A percentile compares a stretch with the other conserved stretches of the same genome.
These are phyloP conservation scores for Geopyxis carbonaria DNA, from an alignment of 495 filamentous ascomycete species.

Conservation along the genomic window DNA sequence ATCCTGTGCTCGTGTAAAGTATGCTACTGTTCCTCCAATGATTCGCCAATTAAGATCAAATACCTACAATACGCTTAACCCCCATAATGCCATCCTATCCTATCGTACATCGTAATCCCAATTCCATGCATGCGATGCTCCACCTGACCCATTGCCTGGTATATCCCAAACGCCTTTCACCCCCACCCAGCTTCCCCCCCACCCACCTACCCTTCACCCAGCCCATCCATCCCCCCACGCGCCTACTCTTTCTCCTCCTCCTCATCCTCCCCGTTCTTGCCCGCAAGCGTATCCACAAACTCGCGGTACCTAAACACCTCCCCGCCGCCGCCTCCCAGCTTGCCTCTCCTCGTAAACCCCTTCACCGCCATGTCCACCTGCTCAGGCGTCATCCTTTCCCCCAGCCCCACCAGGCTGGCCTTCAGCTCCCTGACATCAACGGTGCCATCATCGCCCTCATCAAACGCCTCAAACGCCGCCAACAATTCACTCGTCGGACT, in stretches of 20 bases:
- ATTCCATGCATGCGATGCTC: too few relatives aligned
- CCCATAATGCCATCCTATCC: too few relatives aligned
- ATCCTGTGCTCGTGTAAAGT: too few relatives aligned
- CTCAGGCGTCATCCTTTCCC: slow-evolving; percentile 48
- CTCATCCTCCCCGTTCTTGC: slow-evolving; percentile 29
- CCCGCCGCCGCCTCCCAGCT: slow-evolving; percentile 27
- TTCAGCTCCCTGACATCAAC: slow-evolving; percentile 68
- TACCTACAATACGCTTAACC: too few relatives aligned
- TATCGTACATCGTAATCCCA: too few relatives aligned
- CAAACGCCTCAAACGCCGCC: slow-evolving; percentile 83
- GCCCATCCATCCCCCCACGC: background rate
- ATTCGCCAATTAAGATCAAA: too few relatives aligned
- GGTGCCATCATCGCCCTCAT: slow-evolving; percentile 87
- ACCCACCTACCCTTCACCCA: background rate
- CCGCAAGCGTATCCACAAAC: slow-evolving; percentile 48
- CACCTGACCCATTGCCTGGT: too few relatives aligned
- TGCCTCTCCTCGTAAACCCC: slow-evolving; percentile 64
- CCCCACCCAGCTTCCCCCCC: too few relatives aligned
- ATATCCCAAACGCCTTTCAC: too few relatives aligned
- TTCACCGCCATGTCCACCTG: slow-evolving; percentile 71
- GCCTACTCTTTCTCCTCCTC: slow-evolving; percentile 18
- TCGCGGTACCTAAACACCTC: slow-evolving; percentile 68
- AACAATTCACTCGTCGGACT: slow-evolving; percentile 59
- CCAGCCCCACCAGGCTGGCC: slow-evolving; percentile 65
- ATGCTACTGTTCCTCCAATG: too few relatives aligned